These are phyloP conservation scores for Crithidia thermophila DNA, from an alignment of 208 protist species.

Conservation along the genomic window DNA sequence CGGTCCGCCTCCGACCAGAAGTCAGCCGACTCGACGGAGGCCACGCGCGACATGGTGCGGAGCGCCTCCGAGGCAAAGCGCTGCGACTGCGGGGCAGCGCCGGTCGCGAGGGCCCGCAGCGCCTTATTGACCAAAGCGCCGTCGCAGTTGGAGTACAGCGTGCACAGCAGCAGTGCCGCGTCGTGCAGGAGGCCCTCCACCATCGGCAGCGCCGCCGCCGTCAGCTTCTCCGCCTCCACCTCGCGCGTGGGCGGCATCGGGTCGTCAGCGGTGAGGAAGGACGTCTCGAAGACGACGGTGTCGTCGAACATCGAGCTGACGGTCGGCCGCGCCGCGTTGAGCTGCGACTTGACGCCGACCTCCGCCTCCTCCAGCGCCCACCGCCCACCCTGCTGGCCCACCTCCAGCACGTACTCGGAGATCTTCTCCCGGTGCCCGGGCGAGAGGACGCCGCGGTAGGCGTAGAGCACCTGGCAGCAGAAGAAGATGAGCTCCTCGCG, in stretches of 20 bases:
- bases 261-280: constrained; percentile 54
- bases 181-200: constrained; percentile 81
- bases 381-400: constrained; percentile 39
- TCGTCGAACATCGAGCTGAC: constrained; percentile 79
- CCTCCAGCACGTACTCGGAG: constrained; percentile 52
- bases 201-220: constrained; percentile 35
- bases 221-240: constrained; percentile 24
- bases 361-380: constrained; percentile 78
- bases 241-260: constrained; percentile 33
- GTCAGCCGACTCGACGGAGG: constrained; percentile 54
- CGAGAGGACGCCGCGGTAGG: constrained; percentile 51
- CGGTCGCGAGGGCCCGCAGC: constrained; percentile 46
- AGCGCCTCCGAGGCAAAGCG: constrained; percentile 77
- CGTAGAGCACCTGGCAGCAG: constrained; percentile 70
- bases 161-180: constrained; percentile 75
- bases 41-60: constrained; percentile 82
- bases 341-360: constrained; percentile 77
- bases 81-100: constrained; percentile 55
- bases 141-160: constrained; percentile 73
- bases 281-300: constrained; percentile 66
- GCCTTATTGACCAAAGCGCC: constrained; percentile 57
- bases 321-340: constrained; percentile 78
- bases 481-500: constrained; percentile 90
- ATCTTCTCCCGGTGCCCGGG: constrained; percentile 32
- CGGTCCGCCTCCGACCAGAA: constrained; percentile 81